Base-by-base conservation (phyloP, 179 eudicot genomes). In the Camellia oleifera region DNA sequence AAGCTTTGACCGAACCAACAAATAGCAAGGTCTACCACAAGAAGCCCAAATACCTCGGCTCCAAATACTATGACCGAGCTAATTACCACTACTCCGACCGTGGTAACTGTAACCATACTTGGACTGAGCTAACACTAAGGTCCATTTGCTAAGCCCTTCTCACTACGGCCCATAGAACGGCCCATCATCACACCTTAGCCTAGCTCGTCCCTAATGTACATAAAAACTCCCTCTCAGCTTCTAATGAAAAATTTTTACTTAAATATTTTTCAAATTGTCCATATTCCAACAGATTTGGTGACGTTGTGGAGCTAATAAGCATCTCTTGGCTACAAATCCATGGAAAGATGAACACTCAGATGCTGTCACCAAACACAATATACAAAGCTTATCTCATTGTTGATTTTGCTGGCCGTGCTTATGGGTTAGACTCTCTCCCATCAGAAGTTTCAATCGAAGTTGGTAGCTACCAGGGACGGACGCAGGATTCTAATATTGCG, bases 321-420 rank as follows among this genome's bases (percentile, higher is more conserved):
- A 84, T 85, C 10, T 78, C 83, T 56, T 91, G 97, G 97, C 82
- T 93, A 77, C 95, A 93, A 72, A 90, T 93, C 76, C 72, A 70
- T 0, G 95, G 89, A 4, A 83, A 73, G 45, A 75, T 91, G 4
- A 86, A 82, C 75, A 79, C 79, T 0, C 66, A 70, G 11, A 78
- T 78, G 78, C 53, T 93, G 76, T 89, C 97, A n/a, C 86, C 89
- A 46, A 83, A 85, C 68, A 93, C 95, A 40, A 74, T 79, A 0
- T 92, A 92, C 12, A 87, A 82, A 12, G 92, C 97, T 0, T 90
- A 87, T 77, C 88, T 91, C 65, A 80, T 91, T 0, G 80, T 89
- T 67, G 80, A 85, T 52, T 76, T 91, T 5, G 84, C 90, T 1
- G 56, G 81, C 12, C 83, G 87, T 0, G 90, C 94, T 23, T 89